Evolutionary conservation across 495 filamentous ascomycete genomes (phyloP).

Genomic region (Penicillium lividum): DNA sequence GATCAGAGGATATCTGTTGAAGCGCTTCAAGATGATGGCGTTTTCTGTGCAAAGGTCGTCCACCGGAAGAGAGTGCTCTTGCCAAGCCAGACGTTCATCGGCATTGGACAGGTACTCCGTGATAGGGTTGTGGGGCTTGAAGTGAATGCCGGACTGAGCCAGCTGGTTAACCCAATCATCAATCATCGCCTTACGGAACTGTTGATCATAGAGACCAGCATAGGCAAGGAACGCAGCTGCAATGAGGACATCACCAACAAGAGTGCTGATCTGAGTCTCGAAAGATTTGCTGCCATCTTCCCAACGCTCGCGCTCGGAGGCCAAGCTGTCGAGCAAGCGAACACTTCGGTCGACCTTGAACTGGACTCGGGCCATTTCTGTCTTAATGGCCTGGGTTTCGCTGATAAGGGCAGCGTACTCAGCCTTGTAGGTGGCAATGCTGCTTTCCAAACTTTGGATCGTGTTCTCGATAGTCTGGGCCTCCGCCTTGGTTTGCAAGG

Average conservation of each 20-base stretch:
- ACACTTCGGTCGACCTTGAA: constrained; percentile 98
- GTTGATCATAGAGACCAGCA: constrained; percentile 95
- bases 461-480: constrained; percentile 89
- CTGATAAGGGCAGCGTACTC: constrained; percentile 97
- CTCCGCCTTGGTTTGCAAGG: constrained; percentile 89
- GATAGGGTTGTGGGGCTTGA: constrained; percentile 90
- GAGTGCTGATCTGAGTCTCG: constrained; percentile 93
- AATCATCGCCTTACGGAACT: constrained; percentile 94
- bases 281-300: constrained; percentile 97
- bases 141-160: constrained; percentile 82
- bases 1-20: constrained; percentile 97
- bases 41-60: constrained; percentile 99
- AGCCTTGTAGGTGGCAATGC: constrained; percentile 93
- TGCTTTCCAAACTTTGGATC: constrained; percentile 78
- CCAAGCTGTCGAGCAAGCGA: constrained; percentile 87
- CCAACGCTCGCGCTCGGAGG: constrained; percentile 90
- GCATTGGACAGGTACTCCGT: constrained; percentile 97
- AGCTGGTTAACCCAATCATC: constrained; percentile 97
- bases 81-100: constrained; percentile 92
- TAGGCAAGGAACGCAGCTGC: constrained; percentile 98
- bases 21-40: constrained; percentile 93
- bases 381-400: constrained; percentile 95
- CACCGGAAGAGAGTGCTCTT: constrained; percentile 92
- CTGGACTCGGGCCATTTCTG: constrained; percentile 92
- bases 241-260: constrained; percentile 92